These are phyloP conservation scores for Hymenoscyphus repandus DNA, from an alignment of 2,329 filamentous ascomycete genomes.

Conservation along the genomic window DNA sequence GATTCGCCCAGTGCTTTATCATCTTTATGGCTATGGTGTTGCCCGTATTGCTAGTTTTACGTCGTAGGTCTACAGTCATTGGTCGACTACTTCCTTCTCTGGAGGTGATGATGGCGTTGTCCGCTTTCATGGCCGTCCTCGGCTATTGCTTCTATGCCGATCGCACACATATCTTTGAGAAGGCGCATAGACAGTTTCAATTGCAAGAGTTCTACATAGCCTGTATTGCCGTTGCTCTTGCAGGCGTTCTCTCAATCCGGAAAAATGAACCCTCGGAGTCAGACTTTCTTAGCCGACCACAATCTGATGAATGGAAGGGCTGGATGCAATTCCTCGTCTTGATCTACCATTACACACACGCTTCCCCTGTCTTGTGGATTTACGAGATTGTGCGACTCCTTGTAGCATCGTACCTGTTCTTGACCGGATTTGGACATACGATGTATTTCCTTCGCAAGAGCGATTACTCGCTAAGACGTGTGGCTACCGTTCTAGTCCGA, in stretches of 20 bases:
- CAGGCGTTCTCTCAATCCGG: conserved; percentile 31
- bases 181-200: conserved; percentile 43
- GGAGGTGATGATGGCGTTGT: conserved; percentile 19
- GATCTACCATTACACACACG: conserved; percentile 54
- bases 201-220: conserved; percentile 30
- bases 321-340: conserved; percentile 55
- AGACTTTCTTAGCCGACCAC: conserved; percentile 46
- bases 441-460: conserved; percentile 50
- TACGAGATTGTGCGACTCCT: conserved; percentile 51
- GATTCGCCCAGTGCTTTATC: conserved; percentile 33
- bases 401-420: conserved; percentile 55
- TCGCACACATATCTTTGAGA: conserved; percentile 47
- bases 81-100: conserved; percentile 16
- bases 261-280: conserved; percentile 24
- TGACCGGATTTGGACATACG: conserved; percentile 58
- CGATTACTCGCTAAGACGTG: conserved; percentile 51
- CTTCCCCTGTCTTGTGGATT: conserved; percentile 43
- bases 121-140: conserved; percentile 19
- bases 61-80: conserved; percentile 10
- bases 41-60: conserved; percentile 24
- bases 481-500: conserved; percentile 48
- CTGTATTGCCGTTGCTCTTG: conserved; percentile 24
- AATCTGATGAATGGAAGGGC: conserved; percentile 62
- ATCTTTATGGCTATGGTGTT: conserved; percentile 30
- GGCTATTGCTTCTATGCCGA: conserved; percentile 49